Evolutionary conservation across 2,329 filamentous ascomycete species (phyloP).

Genomic region (Epichloe elymi): DNA sequence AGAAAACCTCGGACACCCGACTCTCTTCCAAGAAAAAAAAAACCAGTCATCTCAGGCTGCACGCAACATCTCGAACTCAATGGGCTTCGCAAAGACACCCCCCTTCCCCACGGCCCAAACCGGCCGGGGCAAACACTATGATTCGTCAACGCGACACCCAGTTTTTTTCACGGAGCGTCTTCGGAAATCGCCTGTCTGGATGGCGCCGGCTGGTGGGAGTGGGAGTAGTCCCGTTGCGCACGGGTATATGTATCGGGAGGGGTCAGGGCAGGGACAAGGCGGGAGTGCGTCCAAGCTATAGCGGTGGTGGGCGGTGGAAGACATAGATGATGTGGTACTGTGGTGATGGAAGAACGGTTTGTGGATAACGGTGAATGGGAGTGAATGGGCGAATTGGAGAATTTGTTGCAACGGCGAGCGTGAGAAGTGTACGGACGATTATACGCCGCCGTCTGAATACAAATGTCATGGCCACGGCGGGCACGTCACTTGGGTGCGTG

Average conservation of each 20-base stretch:
- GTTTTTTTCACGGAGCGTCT: constrained; percentile 62
- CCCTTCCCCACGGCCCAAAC: constrained; percentile 9
- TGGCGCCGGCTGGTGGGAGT: constrained; percentile 7
- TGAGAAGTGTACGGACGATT: no score
- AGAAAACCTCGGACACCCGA: no score
- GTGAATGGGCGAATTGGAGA: not conserved
- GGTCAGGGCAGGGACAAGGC: not conserved
- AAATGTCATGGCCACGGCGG: not conserved
- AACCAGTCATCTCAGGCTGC: no score
- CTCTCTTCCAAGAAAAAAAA: no score
- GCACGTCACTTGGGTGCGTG: not conserved
- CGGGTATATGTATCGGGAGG: constrained; percentile 46
- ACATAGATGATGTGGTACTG: not conserved
- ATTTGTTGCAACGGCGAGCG: no score
- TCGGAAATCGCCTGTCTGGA: constrained; percentile 36
- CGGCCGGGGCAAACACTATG: constrained; percentile 22
- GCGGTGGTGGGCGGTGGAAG: constrained; percentile 15
- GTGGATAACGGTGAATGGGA: not conserved
- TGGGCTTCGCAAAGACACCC: not conserved
- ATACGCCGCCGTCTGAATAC: no score
- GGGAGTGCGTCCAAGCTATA: not conserved
- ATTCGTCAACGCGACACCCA: constrained; percentile 52
- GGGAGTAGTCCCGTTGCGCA: constrained; percentile 38
- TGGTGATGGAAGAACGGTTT: not conserved
- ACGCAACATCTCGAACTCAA: not conserved